Base-by-base conservation (phyloP, 331 rosid genomes). In the Cydonia oblonga region DNA sequence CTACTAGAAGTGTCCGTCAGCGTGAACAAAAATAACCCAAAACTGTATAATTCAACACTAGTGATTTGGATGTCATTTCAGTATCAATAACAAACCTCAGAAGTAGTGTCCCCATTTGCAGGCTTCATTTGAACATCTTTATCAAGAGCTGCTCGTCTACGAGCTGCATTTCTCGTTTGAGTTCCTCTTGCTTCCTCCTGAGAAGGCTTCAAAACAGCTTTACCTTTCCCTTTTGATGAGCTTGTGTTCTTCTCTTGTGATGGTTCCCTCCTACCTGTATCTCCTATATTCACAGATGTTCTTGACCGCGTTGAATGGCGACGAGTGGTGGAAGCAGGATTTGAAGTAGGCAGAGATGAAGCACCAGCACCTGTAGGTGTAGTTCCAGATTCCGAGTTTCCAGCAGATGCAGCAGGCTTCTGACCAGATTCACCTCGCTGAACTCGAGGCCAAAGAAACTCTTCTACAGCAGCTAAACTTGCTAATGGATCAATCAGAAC, bases 391-490 rank as follows among this genome's bases (percentile, higher is more conserved):
- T 95, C 99, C 13, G 96, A 81, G 70, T 91, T 91, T 69, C 90
- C 96, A 59, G 80, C 83, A 71, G 95, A 89, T 35, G 80, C 80
- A 30, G 86, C 59, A 56, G 87, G 81, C 84, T 88, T 89, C 82
- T 89, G 96, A 72, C 85, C 91, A 79, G 97, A 85, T 79, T 91
- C 96, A 57, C 89, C 77, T 65, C 96, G 88, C 81, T 91, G 99
- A 73, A 95, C 85, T 64, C 99, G 91, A 71, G 96, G 93, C 99
- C 99, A 95, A 68, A 95, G 93, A 82, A 95, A 95, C 70, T 95
- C 99, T 72, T 95, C 99, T 40, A 91, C 90, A 52, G 99, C 99
- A 76, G 97, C 97, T 82, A 95, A 84, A 81, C 97, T 88, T 53
- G 99, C 97, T 57, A 91, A 75, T 59, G 99, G 99, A 74, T 95